Conservation (phyloP, 495 filamentous ascomycete species). For the Astrothelium macrocarpum region DNA sequence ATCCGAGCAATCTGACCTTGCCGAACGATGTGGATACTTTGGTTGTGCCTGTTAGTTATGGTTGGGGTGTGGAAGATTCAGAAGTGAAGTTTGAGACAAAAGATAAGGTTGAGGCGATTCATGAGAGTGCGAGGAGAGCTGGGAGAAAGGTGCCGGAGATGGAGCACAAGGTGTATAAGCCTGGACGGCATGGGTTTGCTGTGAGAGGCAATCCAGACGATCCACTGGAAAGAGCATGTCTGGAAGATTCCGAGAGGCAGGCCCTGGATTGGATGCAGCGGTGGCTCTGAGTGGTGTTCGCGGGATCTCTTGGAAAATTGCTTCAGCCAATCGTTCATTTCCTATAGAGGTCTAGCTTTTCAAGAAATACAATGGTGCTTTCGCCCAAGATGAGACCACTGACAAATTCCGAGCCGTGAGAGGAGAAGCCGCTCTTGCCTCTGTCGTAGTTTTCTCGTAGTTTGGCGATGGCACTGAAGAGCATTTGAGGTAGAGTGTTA, state of each 20-base stretch:
- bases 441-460: too few relatives aligned
- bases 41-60: slow-evolving; percentile 31
- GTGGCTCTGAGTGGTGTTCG: slow-evolving; percentile 19
- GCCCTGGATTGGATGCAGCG: slow-evolving; percentile 26
- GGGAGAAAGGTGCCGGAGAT: slow-evolving; percentile 25
- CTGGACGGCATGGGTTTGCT: slow-evolving; percentile 34
- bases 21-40: slow-evolving; percentile 35
- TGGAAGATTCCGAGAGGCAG: slow-evolving; percentile 30
- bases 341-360: too few relatives aligned
- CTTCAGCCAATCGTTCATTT: not conserved
- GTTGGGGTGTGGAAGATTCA: slow-evolving; percentile 33
- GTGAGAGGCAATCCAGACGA: slow-evolving; percentile 31
- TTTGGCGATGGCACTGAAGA: too few relatives aligned
- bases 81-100: slow-evolving; percentile 23
- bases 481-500: too few relatives aligned
- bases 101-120: slow-evolving; percentile 25
- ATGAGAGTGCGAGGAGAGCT: slow-evolving; percentile 17
- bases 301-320: not conserved
- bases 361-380: too few relatives aligned
- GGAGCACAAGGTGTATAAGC: slow-evolving; percentile 31
- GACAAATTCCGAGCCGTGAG: too few relatives aligned
- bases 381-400: too few relatives aligned
- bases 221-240: slow-evolving; percentile 24
- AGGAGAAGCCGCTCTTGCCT: too few relatives aligned
- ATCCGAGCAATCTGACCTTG: slow-evolving; percentile 33